These are phyloP conservation scores for Colletotrichum tamarilloi DNA, from an alignment of 2,329 filamentous ascomycete genomes.

Conservation along the genomic window DNA sequence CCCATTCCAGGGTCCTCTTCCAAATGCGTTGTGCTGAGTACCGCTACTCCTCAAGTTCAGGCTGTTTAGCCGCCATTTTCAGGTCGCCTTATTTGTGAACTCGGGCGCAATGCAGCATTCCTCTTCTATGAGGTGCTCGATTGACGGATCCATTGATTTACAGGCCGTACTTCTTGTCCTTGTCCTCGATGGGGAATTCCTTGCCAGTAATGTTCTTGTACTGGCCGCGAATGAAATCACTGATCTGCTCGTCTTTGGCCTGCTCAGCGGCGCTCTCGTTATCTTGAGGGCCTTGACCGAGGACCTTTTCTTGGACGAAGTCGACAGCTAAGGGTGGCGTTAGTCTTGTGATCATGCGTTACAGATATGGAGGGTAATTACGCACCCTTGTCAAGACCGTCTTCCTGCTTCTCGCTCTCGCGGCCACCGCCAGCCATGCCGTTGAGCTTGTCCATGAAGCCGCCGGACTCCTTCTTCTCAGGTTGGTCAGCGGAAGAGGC, in stretches of 20 bases:
- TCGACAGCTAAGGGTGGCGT: slow-evolving; percentile 71
- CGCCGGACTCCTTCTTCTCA: slow-evolving; percentile 55
- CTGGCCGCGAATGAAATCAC: slow-evolving; percentile 75
- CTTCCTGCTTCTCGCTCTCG: slow-evolving; percentile 84
- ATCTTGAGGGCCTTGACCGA: slow-evolving; percentile 76
- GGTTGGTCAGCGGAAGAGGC: slow-evolving; percentile 40
- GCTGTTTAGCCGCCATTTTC: slow-evolving; percentile 2
- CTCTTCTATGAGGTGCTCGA: neutral
- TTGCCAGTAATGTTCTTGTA: slow-evolving; percentile 77
- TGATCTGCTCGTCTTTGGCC: slow-evolving; percentile 84
- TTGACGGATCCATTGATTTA: neutral
- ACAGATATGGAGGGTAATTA: neutral
- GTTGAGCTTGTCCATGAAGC: slow-evolving; percentile 78
- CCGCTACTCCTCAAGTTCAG: neutral
- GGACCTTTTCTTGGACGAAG: slow-evolving; percentile 79
- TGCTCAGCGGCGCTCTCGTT: slow-evolving; percentile 82
- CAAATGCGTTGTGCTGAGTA: neutral
- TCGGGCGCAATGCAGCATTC: neutral
- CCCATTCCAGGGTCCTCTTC: slow-evolving; percentile 9
- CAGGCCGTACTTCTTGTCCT: slow-evolving; percentile 34
- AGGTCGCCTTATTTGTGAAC: neutral
- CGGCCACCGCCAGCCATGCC: slow-evolving; percentile 76
- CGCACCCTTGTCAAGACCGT: slow-evolving; percentile 82
- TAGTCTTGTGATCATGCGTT: neutral
- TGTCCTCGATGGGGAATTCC: slow-evolving; percentile 78